Evolutionary conservation across 2,329 filamentous ascomycete species (phyloP).

Genomic region (Fusarium dimerum): DNA sequence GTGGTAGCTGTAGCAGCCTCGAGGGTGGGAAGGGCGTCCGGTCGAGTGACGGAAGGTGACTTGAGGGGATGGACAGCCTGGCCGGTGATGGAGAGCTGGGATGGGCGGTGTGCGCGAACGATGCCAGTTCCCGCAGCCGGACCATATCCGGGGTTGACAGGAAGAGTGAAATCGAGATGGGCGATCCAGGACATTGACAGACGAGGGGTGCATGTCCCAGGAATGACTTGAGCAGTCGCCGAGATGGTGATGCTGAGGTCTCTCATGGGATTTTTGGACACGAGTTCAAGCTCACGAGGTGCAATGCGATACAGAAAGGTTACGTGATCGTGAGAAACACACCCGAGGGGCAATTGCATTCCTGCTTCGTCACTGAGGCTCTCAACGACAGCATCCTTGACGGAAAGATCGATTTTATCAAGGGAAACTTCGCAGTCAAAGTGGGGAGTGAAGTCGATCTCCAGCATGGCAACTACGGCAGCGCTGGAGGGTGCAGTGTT

Average conservation of each 20-base stretch:
- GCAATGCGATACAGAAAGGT: slow-evolving; percentile 71
- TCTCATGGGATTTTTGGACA: slow-evolving; percentile 48
- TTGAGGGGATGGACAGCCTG: slow-evolving; percentile 56
- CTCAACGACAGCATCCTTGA: slow-evolving; percentile 60
- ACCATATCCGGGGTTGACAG: slow-evolving; percentile 64
- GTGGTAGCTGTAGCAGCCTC: slow-evolving; percentile 52
- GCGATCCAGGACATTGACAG: slow-evolving; percentile 70
- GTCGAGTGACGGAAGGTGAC: slow-evolving; percentile 57
- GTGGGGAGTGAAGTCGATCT: slow-evolving; percentile 72
- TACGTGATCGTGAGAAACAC: slow-evolving; percentile 72
- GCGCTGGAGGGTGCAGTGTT: slow-evolving; percentile 58
- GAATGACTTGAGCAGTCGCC: slow-evolving; percentile 58
- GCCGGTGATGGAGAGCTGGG: slow-evolving; percentile 62
- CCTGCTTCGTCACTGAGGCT: slow-evolving; percentile 55
- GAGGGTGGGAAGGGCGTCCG: slow-evolving; percentile 60
- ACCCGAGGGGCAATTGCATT: slow-evolving; percentile 55
- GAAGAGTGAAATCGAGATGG: slow-evolving; percentile 67
- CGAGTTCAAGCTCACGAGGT: slow-evolving; percentile 49
- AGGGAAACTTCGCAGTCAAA: slow-evolving; percentile 67
- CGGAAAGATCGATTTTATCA: slow-evolving; percentile 56
- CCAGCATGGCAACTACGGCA: slow-evolving; percentile 68
- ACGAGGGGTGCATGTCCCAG: slow-evolving; percentile 58
- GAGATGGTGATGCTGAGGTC: slow-evolving; percentile 62
- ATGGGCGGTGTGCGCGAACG: slow-evolving; percentile 61
- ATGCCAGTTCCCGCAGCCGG: slow-evolving; percentile 55